phyloP scores from a whole-genome alignment of 345 rosid species.

The Euclidium syriacum region DNA sequence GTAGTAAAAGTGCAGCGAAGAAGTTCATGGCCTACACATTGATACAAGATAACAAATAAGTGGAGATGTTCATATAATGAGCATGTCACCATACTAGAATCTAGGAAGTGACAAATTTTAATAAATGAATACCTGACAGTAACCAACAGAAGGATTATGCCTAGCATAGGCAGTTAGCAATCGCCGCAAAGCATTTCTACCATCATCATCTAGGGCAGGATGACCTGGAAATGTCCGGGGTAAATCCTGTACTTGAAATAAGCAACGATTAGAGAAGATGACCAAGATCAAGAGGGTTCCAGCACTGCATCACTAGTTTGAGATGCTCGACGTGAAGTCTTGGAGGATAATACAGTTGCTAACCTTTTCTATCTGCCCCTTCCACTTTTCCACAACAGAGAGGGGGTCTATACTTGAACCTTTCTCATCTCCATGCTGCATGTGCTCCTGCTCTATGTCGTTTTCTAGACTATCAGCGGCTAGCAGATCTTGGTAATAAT shows the following conservation, averaged over 20 bases:
- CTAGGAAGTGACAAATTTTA: neutral
- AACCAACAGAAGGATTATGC: slow-evolving; percentile 96
- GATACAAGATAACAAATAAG: neutral
- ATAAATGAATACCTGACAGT: slow-evolving; percentile 73
- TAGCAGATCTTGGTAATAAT: slow-evolving; percentile 72
- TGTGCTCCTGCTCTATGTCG: slow-evolving; percentile 36
- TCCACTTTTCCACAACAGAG: slow-evolving; percentile 36
- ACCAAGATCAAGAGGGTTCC: slow-evolving; percentile 8
- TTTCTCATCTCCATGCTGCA: slow-evolving; percentile 34
- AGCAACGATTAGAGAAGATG: slow-evolving; percentile 15
- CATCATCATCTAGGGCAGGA: slow-evolving; percentile 92
- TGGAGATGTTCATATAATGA: neutral
- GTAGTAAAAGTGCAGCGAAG: slow-evolving; percentile 89
- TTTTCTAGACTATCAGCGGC: slow-evolving; percentile 48
- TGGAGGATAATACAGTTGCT: neutral
- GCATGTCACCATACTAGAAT: slow-evolving; percentile 4
- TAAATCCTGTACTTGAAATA: slow-evolving; percentile 66
- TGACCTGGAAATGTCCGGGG: slow-evolving; percentile 99
- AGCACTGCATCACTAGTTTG: neutral
- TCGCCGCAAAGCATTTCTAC: slow-evolving; percentile 95
- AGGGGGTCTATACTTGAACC: slow-evolving; percentile 25
- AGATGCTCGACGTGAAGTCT: neutral
- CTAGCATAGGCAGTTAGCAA: slow-evolving; percentile 96
- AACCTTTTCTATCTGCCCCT: slow-evolving; percentile 31
- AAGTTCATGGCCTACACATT: slow-evolving; percentile 91